Conservation (phyloP, 108 stramenopile genomes). For the Asterionellopsis glacialis region DNA sequence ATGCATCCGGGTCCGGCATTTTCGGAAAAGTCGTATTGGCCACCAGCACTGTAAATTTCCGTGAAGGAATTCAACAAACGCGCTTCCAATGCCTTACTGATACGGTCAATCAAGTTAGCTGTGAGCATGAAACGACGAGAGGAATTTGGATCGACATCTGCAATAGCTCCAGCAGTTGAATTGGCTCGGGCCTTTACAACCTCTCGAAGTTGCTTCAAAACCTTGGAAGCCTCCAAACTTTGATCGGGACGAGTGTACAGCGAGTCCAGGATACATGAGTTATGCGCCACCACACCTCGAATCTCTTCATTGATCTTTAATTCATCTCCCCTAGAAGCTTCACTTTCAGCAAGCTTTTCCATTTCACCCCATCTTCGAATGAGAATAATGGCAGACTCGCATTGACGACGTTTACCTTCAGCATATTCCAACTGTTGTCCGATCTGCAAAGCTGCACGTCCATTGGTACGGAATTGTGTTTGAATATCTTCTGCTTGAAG, state of each 20-base stretch:
- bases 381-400: constrained; percentile 66
- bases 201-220: constrained; percentile 61
- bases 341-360: constrained; percentile 80
- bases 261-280: constrained; percentile 71
- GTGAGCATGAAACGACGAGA: constrained; percentile 72
- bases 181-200: constrained; percentile 73
- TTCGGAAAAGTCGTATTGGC: constrained; percentile 68
- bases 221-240: constrained; percentile 64
- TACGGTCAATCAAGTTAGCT: constrained; percentile 61
- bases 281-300: constrained; percentile 49
- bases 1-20: constrained; percentile 49
- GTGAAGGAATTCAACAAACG: constrained; percentile 63
- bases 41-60: constrained; percentile 59
- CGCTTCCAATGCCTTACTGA: constrained; percentile 62
- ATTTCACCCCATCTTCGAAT: constrained; percentile 86
- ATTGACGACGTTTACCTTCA: constrained; percentile 73
- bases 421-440: constrained; percentile 79
- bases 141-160: constrained; percentile 33
- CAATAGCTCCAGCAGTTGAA: constrained; percentile 16
- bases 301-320: constrained; percentile 74
- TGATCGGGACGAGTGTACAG: constrained; percentile 67
- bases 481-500: constrained; percentile 66
- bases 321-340: constrained; percentile 50
- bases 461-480: constrained; percentile 73
- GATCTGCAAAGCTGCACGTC: constrained; percentile 75